Conservation (phyloP, 2,329 filamentous ascomycete species). For the Didymella arachidicola region DNA sequence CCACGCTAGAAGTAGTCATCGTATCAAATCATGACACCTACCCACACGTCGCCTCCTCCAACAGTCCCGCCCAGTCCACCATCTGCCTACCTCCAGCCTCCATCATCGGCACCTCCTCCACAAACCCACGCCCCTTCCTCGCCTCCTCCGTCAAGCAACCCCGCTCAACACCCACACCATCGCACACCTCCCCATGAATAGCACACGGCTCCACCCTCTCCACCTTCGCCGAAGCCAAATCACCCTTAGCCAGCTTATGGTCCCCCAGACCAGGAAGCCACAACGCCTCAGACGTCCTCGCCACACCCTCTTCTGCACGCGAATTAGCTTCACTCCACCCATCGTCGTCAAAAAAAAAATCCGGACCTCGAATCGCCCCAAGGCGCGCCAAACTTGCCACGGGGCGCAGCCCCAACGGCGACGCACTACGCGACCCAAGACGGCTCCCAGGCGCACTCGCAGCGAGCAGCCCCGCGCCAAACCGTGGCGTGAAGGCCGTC, state of each 20-base stretch:
- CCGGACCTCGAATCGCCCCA: not conserved
- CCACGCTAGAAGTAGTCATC: not conserved
- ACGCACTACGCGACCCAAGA: constrained; percentile 22
- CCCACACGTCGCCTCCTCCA: constrained; percentile 28
- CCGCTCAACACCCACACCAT: constrained; percentile 23
- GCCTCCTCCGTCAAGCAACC: constrained; percentile 24
- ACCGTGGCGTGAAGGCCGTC: constrained; percentile 30
- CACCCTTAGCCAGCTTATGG: constrained; percentile 18
- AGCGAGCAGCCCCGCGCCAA: constrained; percentile 32
- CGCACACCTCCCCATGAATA: constrained; percentile 32
- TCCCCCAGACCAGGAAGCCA: constrained; percentile 14
- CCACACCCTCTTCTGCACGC: not conserved
- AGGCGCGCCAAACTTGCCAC: constrained; percentile 7
- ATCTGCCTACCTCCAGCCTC: constrained; percentile 26
- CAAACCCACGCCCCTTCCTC: constrained; percentile 21
- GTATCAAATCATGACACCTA: not conserved
- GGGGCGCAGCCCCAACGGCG: constrained; percentile 10
- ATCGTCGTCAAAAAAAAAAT: not conserved
- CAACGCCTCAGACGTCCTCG: constrained; percentile 2
- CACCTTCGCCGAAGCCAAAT: no score
- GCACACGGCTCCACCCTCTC: constrained; percentile 23
- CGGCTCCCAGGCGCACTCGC: constrained; percentile 38
- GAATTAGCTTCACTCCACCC: not conserved
- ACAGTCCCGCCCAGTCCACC: constrained; percentile 36
- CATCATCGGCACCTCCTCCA: constrained; percentile 29